A percentile compares a stretch with the other conserved stretches of the same genome.
Evolutionary conservation across 2,329 filamentous ascomycete genomes (phyloP).

Genomic region (Neurospora sp.): DNA sequence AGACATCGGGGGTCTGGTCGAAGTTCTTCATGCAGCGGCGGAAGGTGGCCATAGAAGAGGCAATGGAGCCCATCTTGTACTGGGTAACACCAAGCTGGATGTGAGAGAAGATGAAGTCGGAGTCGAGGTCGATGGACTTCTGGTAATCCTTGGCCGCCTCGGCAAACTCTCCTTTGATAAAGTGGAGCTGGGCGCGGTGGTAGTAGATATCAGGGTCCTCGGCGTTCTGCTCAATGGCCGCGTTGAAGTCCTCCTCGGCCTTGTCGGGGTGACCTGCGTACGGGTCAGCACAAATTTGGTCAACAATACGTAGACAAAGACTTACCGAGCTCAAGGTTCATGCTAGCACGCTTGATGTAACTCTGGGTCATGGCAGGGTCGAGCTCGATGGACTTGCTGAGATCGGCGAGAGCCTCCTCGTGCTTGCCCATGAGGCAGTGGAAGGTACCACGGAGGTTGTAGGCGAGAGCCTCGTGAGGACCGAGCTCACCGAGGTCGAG

Average conservation of each 20-base stretch:
- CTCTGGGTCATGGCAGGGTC: constrained; percentile 85
- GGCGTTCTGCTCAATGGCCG: constrained; percentile 73
- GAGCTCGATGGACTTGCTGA: constrained; percentile 87
- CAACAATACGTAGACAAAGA: constrained; percentile 2
- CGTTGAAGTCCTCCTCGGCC: constrained; percentile 78
- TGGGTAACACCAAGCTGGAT: constrained; percentile 98
- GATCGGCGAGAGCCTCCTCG: constrained; percentile 67
- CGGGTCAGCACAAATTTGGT: constrained; percentile 20
- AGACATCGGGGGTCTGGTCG: constrained; percentile 89
- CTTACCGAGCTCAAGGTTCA: constrained; percentile 86
- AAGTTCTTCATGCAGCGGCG: constrained; percentile 97
- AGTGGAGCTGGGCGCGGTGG: constrained; percentile 95
- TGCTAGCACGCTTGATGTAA: constrained; percentile 97
- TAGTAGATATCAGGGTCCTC: constrained; percentile 97
- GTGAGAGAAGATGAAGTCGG: constrained; percentile 96
- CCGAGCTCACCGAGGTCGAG: constrained; percentile 71
- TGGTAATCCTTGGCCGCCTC: constrained; percentile 98
- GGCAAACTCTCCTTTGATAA: constrained; percentile 88
- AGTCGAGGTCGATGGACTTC: constrained; percentile 95
- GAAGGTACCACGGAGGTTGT: constrained; percentile 96
- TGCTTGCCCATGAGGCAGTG: constrained; percentile 86
- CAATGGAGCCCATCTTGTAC: constrained; percentile 98
- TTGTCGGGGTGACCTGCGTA: constrained; percentile 65
- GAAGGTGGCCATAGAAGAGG: constrained; percentile 98
- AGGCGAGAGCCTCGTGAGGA: constrained; percentile 78